These are phyloP conservation scores for Hortaea werneckii DNA, from an alignment of 2,329 filamentous ascomycete species.

Conservation along the genomic window DNA sequence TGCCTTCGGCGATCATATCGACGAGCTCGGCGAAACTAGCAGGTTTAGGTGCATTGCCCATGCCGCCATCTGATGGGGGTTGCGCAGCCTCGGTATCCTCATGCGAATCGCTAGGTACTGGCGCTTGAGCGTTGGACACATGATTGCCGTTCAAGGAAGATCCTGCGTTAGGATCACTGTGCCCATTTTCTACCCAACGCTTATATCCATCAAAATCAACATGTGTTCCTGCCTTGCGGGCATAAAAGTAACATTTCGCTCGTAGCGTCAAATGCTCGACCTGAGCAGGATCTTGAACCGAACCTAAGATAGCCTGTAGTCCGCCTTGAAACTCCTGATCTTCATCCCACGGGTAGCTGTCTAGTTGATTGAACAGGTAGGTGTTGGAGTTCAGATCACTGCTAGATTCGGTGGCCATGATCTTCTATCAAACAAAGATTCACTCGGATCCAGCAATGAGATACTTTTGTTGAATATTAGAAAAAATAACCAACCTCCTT, in stretches of 20 bases:
- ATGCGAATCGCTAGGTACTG: neutral
- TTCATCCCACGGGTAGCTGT: slow-evolving; percentile 56
- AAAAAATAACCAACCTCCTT: too few relatives aligned
- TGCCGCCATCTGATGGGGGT: slow-evolving; percentile 9
- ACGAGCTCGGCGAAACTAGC: slow-evolving; percentile 78
- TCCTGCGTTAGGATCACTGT: neutral
- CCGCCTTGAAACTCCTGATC: slow-evolving; percentile 61
- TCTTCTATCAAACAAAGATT: slow-evolving; percentile 19
- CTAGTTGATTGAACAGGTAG: slow-evolving; percentile 48
- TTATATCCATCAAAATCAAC: slow-evolving; percentile 62
- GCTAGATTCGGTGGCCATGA: slow-evolving; percentile 12
- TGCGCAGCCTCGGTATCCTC: neutral
- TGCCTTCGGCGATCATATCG: slow-evolving; percentile 70
- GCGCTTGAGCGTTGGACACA: neutral
- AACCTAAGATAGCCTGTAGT: slow-evolving; percentile 54
- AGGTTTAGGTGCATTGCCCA: slow-evolving; percentile 58
- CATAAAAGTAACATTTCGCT: slow-evolving; percentile 61
- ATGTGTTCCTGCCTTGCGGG: slow-evolving; percentile 30
- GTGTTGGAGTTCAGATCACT: slow-evolving; percentile 11
- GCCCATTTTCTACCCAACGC: slow-evolving; percentile 42
- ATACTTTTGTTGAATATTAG: too few relatives aligned
- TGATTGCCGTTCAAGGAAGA: neutral
- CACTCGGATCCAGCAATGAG: too few relatives aligned
- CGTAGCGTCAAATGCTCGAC: slow-evolving; percentile 50
- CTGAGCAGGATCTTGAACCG: slow-evolving; percentile 44